Evolutionary conservation across 352 stramenopile species (phyloP).

Genomic region (Pythium scleroteichum): DNA sequence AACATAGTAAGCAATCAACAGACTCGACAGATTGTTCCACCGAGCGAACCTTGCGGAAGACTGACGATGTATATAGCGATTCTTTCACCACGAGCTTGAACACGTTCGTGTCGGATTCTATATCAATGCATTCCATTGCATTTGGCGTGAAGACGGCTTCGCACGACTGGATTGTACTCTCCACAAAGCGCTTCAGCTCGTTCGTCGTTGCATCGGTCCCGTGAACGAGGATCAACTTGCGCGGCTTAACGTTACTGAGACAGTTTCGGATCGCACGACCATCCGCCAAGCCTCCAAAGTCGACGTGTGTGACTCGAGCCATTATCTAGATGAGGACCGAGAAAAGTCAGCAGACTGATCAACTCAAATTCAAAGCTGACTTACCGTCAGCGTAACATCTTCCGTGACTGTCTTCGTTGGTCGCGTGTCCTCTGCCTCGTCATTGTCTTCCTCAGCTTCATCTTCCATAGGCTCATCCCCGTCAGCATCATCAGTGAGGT

Average conservation of each 20-base stretch:
- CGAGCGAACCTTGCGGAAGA: constrained; percentile 76
- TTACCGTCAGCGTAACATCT: constrained; percentile 61
- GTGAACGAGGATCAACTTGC: constrained; percentile 87
- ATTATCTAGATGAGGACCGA: constrained; percentile 42
- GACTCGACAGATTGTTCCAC: neutral
- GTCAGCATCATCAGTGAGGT: constrained; percentile 59
- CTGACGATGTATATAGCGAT: constrained; percentile 77
- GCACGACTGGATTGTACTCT: constrained; percentile 79
- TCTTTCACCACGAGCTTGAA: constrained; percentile 90
- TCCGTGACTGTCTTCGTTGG: constrained; percentile 83
- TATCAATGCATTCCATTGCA: constrained; percentile 89
- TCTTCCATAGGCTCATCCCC: constrained; percentile 75
- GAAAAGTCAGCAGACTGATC: no score
- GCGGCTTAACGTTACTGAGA: constrained; percentile 86
- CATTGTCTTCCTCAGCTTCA: constrained; percentile 48
- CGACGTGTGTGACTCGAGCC: constrained; percentile 76
- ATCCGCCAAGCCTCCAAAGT: constrained; percentile 86
- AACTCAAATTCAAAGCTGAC: constrained; percentile 1
- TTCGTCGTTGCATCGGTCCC: constrained; percentile 78
- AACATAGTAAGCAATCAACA: neutral
- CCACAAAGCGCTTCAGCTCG: constrained; percentile 84
- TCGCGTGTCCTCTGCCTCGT: constrained; percentile 53
- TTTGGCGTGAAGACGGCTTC: constrained; percentile 87
- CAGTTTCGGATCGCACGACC: constrained; percentile 87
- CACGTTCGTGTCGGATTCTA: constrained; percentile 89